These are phyloP conservation scores for Blastomyces percursus DNA, from an alignment of 2,329 filamentous ascomycete genomes.

Conservation along the genomic window DNA sequence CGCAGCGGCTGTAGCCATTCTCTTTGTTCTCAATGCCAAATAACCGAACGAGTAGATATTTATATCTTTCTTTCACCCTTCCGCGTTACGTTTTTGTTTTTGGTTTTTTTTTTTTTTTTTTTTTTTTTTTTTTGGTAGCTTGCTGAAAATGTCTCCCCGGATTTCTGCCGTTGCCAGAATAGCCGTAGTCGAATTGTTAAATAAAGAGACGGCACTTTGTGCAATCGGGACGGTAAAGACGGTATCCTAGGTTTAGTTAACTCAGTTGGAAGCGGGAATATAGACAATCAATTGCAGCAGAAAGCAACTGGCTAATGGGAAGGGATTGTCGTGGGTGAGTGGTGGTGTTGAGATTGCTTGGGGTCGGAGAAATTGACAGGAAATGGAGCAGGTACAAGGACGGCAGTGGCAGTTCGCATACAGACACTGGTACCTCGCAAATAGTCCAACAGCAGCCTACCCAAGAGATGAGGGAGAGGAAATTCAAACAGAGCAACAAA, in stretches of 20 bases:
- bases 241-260: not conserved
- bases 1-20: constrained; percentile 12
- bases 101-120: not conserved
- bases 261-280: not conserved
- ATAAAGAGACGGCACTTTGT: no score
- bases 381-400: not conserved
- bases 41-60: not conserved
- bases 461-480: no score
- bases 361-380: not conserved
- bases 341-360: not conserved
- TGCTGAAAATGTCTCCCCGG: not conserved
- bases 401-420: not conserved
- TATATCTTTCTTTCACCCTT: not conserved
- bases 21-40: not conserved
- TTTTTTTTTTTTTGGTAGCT: not conserved
- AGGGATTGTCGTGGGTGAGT: no score
- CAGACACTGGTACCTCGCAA: not conserved
- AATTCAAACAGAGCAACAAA: no score
- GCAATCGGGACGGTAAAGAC: not conserved
- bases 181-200: not conserved
- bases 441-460: not conserved
- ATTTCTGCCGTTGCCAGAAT: not conserved
- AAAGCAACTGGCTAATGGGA: not conserved
- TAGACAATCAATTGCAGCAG: not conserved
- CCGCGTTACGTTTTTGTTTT: not conserved